These are phyloP conservation scores for Leccinum solheimii DNA, from an alignment of 1,284 basidiomycete species.

Conservation along the genomic window DNA sequence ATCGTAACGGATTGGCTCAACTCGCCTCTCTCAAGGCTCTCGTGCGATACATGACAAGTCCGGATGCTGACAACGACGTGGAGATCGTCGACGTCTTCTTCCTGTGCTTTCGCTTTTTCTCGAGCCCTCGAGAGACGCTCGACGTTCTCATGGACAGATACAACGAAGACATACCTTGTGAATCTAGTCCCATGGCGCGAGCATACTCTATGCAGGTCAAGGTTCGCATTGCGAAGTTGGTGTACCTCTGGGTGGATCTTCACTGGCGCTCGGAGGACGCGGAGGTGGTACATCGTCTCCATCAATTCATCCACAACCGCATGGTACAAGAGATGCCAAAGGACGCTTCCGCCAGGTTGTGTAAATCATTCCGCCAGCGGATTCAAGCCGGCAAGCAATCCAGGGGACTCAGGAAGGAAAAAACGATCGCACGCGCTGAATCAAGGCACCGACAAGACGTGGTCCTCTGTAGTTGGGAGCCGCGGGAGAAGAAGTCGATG, in stretches of 20 bases:
- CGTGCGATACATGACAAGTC: slow-evolving; percentile 49
- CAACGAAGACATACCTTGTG: slow-evolving; percentile 40
- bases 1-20: slow-evolving; percentile 27
- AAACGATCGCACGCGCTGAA: slow-evolving; percentile 29
- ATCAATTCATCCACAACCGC: slow-evolving; percentile 36
- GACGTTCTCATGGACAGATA: slow-evolving; percentile 60
- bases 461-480: slow-evolving; percentile 29
- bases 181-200: slow-evolving; percentile 40
- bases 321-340: slow-evolving; percentile 33
- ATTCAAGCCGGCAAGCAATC: slow-evolving; percentile 24
- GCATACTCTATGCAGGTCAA: slow-evolving; percentile 55
- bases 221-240: slow-evolving; percentile 62
- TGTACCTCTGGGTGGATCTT: slow-evolving; percentile 74
- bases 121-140: slow-evolving; percentile 56
- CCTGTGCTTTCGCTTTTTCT: slow-evolving; percentile 75
- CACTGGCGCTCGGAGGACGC: slow-evolving; percentile 67
- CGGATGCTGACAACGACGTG: slow-evolving; percentile 37
- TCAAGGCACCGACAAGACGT: slow-evolving; percentile 23
- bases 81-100: slow-evolving; percentile 61
- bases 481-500: slow-evolving; percentile 32
- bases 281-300: slow-evolving; percentile 39
- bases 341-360: slow-evolving; percentile 25
- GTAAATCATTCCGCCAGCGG: slow-evolving; percentile 28
- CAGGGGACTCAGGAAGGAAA: slow-evolving; percentile 27
- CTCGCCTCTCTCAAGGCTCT: slow-evolving; percentile 46